A percentile compares a stretch with the other conserved stretches of the same genome.
Conservation (phyloP, 345 rosid species). For the Gossypioides kirkii region DNA sequence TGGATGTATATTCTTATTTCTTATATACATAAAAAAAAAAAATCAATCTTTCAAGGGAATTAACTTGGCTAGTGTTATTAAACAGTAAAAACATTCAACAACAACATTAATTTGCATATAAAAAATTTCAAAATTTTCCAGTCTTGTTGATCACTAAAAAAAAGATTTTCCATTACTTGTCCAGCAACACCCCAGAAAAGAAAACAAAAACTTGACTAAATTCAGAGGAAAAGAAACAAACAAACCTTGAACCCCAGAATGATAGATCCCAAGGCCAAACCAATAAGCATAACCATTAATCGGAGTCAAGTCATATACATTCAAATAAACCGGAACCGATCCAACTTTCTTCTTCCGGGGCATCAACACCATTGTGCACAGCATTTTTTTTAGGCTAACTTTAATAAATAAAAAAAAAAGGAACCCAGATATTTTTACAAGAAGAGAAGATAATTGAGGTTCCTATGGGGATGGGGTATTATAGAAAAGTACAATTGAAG, state of each 20-base stretch:
- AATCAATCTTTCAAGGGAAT: neutral
- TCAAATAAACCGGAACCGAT: slow-evolving; percentile 76
- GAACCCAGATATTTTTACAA: neutral
- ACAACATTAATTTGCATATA: neutral
- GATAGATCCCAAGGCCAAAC: slow-evolving; percentile 93
- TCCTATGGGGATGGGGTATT: neutral
- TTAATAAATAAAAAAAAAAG: no score
- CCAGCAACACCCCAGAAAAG: neutral
- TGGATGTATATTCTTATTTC: no score
- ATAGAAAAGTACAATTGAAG: neutral
- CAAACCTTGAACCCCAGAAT: slow-evolving; percentile 93
- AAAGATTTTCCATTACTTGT: neutral
- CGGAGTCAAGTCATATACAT: slow-evolving; percentile 92
- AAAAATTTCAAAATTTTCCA: neutral
- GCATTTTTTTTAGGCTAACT: slow-evolving; percentile 31
- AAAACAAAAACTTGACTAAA: slow-evolving; percentile 5
- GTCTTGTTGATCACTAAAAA: neutral
- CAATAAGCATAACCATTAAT: slow-evolving; percentile 93
- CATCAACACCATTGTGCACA: slow-evolving; percentile 46
- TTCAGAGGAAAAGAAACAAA: neutral
- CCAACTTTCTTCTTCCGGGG: slow-evolving; percentile 61
- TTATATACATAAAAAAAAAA: neutral
- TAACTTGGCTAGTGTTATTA: neutral
- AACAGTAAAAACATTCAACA: neutral
- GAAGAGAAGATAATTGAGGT: neutral